Base-by-base conservation (phyloP, 441 rosid species). In the Isatis lusitanica region DNA sequence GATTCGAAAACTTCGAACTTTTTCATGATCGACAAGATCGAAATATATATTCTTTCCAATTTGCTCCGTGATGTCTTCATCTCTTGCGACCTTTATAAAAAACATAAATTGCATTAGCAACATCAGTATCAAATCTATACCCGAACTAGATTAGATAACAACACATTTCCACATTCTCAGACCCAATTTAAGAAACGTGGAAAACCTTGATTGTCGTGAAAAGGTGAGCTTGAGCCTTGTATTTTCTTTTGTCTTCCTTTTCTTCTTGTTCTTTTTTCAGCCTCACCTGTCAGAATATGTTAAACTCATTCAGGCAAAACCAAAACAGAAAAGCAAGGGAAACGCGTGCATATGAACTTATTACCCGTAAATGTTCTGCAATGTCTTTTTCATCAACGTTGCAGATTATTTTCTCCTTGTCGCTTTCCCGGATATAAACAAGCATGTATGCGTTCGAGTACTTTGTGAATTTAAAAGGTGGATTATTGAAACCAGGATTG, bases 401-500 rank as follows among this genome's bases (percentile, higher is more conserved):
- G 78, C 99, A 91, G 58, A 95, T 86, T 66, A 95, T 95, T 79
- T 91, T 92, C 72, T 91, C 98, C 86, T 86, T 93, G 75, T 95
- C 99, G 78, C 94, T 90, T 57, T 95, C 98, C 66, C 98, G 97
- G 68, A 93, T 87, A 72, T 95, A 95, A 64, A 95, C 99, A 75
- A 93, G 94, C 99, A 95, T 95, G 83, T 95, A 95, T 5, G 98
- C 97, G 79, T 94, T 94, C 13, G 97, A 92, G 78, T 85, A 90
- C 80, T 94, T 94, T 39, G 98, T 92, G 85, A 94, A 92, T 64
- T 92, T 94, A 69, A 94, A 90, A 31, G 96, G 93, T 16, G 92
- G 80, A 77, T 86, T 93, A 75, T 95, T 91, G 79, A 92, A 95
- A 67, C 95, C 98, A 44, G 97, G 97, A 79, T 88, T 92, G 70